Percentiles rank a stretch among this genome's conserved stretches.
Evolutionary conservation across 176 grass and related monocot species (phyloP).

Genomic region (Typha latifolia): DNA sequence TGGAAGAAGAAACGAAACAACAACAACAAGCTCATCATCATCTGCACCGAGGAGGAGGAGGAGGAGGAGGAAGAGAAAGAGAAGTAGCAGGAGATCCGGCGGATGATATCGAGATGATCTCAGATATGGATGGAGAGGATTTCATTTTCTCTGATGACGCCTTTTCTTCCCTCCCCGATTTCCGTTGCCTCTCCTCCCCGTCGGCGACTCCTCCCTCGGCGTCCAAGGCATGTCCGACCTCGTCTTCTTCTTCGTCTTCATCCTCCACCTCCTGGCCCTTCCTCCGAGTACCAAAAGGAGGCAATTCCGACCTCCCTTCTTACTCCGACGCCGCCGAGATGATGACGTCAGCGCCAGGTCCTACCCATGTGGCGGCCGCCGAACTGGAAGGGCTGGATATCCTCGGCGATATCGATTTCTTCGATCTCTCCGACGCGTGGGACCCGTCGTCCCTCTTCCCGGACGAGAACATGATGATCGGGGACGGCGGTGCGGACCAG

Average conservation of each 20-base stretch:
- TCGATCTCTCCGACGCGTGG: constrained; percentile 55
- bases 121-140: constrained; percentile 35
- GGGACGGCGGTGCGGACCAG: constrained; percentile 21
- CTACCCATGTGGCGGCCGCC: background rate
- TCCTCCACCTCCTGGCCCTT: constrained; percentile 53
- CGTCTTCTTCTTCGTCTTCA: constrained; percentile 30
- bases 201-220: constrained; percentile 19
- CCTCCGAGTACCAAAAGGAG: constrained; percentile 24
- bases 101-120: background rate
- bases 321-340: too few relatives aligned
- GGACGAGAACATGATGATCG: constrained; percentile 36
- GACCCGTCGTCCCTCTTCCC: constrained; percentile 53
- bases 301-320: background rate
- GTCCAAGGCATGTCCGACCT: background rate
- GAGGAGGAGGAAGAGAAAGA: constrained; percentile 13
- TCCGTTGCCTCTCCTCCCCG: constrained; percentile 59
- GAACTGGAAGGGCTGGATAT: constrained; percentile 20
- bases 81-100: constrained; percentile 26
- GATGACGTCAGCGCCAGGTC: background rate
- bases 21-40: background rate
- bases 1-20: constrained; percentile 9
- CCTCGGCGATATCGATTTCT: constrained; percentile 36
- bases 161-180: constrained; percentile 58
- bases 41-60: background rate
- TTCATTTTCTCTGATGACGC: constrained; percentile 64